Evolutionary conservation across 805 yeast species (phyloP).

Genomic region (Hanseniaspora mollemarum): DNA sequence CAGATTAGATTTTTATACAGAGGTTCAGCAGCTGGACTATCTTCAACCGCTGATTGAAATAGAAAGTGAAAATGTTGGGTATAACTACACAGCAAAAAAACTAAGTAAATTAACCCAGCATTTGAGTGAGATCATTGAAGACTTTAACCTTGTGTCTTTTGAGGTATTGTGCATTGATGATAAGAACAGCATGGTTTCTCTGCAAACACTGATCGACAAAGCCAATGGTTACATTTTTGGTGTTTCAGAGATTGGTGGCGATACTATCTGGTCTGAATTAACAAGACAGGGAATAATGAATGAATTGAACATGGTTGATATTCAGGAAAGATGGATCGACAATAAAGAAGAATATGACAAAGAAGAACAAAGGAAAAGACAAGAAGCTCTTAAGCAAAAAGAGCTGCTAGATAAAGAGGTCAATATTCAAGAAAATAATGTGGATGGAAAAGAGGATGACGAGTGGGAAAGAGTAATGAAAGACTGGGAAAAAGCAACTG

Average conservation of each 20-base stretch:
- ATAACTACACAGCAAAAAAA: constrained; percentile 44
- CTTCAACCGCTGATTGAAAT: constrained; percentile 56
- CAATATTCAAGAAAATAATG: constrained; percentile 35
- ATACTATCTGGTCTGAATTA: constrained; percentile 94
- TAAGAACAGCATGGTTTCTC: constrained; percentile 77
- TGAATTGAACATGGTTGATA: constrained; percentile 37
- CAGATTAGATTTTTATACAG: constrained; percentile 74
- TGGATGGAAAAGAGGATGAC: constrained; percentile 50
- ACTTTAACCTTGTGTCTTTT: constrained; percentile 75
- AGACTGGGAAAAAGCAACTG: constrained; percentile 44
- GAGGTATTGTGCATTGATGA: constrained; percentile 87
- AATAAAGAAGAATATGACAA: constrained; percentile 67
- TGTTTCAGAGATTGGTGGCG: constrained; percentile 90
- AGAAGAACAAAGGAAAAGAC: constrained; percentile 39
- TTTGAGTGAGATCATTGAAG: constrained; percentile 74
- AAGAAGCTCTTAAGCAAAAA: constrained; percentile 34
- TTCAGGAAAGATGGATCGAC: constrained; percentile 94
- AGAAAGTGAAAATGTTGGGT: constrained; percentile 43
- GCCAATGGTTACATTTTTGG: constrained; percentile 93
- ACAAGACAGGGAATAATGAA: constrained; percentile 50
- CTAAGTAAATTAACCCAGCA: constrained; percentile 60
- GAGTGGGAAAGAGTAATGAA: constrained; percentile 59
- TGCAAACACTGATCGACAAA: constrained; percentile 69
- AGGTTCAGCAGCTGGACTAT: constrained; percentile 71
- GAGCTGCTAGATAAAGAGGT: constrained; percentile 34